phyloP scores from a whole-genome alignment of 2,329 filamentous ascomycete species.

The Sporothrix mexicana region DNA sequence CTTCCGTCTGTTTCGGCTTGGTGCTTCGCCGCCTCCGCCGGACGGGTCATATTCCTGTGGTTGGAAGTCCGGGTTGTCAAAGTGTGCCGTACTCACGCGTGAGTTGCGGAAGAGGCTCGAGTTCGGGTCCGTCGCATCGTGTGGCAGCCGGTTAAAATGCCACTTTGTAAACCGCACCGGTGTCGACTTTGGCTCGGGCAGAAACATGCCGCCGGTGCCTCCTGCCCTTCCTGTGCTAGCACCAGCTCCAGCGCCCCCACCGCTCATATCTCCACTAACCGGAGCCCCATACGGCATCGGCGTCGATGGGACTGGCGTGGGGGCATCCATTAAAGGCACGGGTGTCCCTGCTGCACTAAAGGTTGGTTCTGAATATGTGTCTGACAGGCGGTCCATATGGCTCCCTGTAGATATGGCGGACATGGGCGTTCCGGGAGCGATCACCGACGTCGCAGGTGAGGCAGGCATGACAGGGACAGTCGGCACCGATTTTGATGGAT shows the following conservation, averaged over 20 bases:
- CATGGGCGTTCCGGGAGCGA: slow-evolving; percentile 29
- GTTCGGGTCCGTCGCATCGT: slow-evolving; percentile 29
- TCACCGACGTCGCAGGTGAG: neutral
- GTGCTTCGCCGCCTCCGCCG: slow-evolving; percentile 25
- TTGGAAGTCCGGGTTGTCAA: slow-evolving; percentile 67
- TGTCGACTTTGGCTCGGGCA: slow-evolving; percentile 38
- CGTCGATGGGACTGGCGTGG: neutral
- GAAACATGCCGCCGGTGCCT: neutral
- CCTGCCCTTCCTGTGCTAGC: neutral
- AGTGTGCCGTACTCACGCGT: slow-evolving; percentile 70
- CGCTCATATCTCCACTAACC: neutral
- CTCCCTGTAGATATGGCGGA: neutral
- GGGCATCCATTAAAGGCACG: slow-evolving; percentile 39
- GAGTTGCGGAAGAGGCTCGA: slow-evolving; percentile 67
- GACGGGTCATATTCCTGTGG: slow-evolving; percentile 58
- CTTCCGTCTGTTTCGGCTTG: slow-evolving; percentile 18
- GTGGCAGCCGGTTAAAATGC: slow-evolving; percentile 49
- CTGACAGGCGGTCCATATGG: slow-evolving; percentile 10
- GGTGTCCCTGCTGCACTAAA: slow-evolving; percentile 36
- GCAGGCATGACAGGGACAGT: neutral
- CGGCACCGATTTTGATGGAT: neutral
- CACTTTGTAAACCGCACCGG: slow-evolving; percentile 61
- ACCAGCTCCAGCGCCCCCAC: neutral
- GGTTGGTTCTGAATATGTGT: neutral
- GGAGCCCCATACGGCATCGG: neutral